Evolutionary conservation across 2,329 filamentous ascomycete genomes (phyloP).

Genomic region (Uncinocarpus reesii): DNA sequence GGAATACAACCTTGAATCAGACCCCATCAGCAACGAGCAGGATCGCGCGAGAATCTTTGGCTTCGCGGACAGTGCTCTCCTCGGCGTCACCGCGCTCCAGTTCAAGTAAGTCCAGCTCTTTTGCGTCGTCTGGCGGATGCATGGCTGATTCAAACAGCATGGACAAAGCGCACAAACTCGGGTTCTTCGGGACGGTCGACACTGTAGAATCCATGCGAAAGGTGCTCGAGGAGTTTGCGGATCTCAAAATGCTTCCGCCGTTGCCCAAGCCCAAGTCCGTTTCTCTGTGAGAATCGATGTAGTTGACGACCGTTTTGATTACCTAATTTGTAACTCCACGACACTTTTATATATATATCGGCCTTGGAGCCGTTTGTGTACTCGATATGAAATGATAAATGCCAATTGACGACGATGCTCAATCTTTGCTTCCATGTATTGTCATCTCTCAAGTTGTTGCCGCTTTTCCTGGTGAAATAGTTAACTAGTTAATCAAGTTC

Average conservation of each 20-base stretch:
- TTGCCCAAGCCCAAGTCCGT: conserved; percentile 5
- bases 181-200: conserved; percentile 41
- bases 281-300: not conserved
- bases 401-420: too few species aligned
- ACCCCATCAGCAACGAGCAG: conserved; percentile 28
- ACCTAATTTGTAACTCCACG: too few species aligned
- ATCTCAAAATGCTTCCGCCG: conserved; percentile 36
- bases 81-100: conserved; percentile 23
- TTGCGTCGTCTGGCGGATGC: not conserved
- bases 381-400: too few species aligned
- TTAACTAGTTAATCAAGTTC: too few species aligned
- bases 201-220: conserved; percentile 36
- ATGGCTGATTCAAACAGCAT: conserved; percentile 23
- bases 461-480: too few species aligned
- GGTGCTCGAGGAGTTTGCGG: conserved; percentile 35
- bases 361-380: too few species aligned
- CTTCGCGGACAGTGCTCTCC: conserved; percentile 37
- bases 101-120: conserved; percentile 22
- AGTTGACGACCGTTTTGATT: too few species aligned
- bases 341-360: too few species aligned
- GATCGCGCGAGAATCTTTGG: conserved; percentile 39
- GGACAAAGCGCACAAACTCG: conserved; percentile 39
- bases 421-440: too few species aligned
- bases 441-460: too few species aligned
- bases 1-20: conserved; percentile 33